Evolutionary conservation across 345 rosid species (phyloP).

Genomic region (Angophora floribunda): DNA sequence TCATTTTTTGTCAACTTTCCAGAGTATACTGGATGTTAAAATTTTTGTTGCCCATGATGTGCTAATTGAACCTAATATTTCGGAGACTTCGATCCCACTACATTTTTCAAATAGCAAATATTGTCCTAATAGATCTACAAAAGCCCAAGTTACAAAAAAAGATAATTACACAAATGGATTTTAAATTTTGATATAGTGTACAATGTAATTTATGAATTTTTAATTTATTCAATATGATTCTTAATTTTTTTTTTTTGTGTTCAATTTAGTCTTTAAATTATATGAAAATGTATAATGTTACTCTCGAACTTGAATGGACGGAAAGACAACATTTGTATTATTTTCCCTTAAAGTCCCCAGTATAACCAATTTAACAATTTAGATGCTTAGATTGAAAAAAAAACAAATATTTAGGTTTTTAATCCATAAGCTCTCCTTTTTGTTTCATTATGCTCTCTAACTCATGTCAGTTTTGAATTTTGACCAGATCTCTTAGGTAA

Average conservation of each 20-base stretch:
- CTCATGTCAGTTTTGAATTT: not conserved
- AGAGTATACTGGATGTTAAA: not conserved
- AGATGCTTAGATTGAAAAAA: not conserved
- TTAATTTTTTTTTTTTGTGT: not conserved
- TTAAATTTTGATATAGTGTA: not conserved
- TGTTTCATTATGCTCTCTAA: not conserved
- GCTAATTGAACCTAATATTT: not conserved
- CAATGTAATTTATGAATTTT: rapidly evolving
- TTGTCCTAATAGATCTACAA: not conserved
- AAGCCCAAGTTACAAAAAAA: not conserved
- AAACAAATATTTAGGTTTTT: not conserved
- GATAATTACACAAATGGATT: not conserved
- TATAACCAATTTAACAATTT: not conserved
- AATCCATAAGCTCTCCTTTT: not conserved
- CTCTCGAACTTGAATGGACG: not conserved
- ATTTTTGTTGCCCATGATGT: not conserved
- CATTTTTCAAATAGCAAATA: not conserved
- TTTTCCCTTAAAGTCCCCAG: not conserved
- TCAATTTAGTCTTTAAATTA: not conserved
- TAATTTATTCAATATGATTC: not conserved
- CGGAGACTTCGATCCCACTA: not conserved
- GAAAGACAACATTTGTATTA: not conserved
- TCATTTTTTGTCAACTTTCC: not conserved
- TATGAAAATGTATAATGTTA: not conserved
- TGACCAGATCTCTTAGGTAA: not conserved